Base-by-base conservation (phyloP, 140 eudicot genomes). In the Oenanthe javanica region DNA sequence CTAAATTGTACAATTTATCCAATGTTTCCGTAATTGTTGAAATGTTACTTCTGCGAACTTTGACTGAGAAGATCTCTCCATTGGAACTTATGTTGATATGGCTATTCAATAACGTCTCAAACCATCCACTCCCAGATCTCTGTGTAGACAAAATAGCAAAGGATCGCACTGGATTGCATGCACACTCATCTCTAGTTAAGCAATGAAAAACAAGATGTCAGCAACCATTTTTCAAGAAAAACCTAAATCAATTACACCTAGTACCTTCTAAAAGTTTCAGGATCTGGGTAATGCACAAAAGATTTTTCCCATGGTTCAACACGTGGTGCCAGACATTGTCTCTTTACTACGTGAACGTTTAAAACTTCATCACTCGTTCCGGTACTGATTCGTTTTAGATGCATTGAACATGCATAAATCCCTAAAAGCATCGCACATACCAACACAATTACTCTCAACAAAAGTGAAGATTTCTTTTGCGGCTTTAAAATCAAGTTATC, bases 111-210 rank as follows among this genome's bases (percentile, higher is more conserved):
- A 88, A 84, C 40, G 92, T 88, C 84, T 88, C 92, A 78, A 88
- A 88, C 92, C 92, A 88, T 75, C 92, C 92, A 84, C 92, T 88
- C 72, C 92, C 92, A 4, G 92, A 88, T 84, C 92, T 84, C 75
- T 88, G 92, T 48, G 90, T 88, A 38, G 92, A 88, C 76, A 87
- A 69, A 63, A 86, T 88, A 82, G 86, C 92, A 80, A 88, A 88
- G 81, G 43, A 84, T 75, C 90, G 82, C 82, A 88, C 92, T 55
- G 92, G 90, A 79, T 83, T 82, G 86, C 90, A 86, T 61, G 82
- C 83, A 81, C 92, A 86, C 52, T 85, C 88, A n/a, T 77, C 85
- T 84, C 93, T 89, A 80, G 49, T 79, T 40, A 81, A 57, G 63
- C 38, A 23, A 64, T 64, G 69, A 80, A 3, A 67, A 51, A 16